These are phyloP conservation scores for Halophytophthora batemanensis DNA, from an alignment of 352 stramenopile genomes.

Conservation along the genomic window DNA sequence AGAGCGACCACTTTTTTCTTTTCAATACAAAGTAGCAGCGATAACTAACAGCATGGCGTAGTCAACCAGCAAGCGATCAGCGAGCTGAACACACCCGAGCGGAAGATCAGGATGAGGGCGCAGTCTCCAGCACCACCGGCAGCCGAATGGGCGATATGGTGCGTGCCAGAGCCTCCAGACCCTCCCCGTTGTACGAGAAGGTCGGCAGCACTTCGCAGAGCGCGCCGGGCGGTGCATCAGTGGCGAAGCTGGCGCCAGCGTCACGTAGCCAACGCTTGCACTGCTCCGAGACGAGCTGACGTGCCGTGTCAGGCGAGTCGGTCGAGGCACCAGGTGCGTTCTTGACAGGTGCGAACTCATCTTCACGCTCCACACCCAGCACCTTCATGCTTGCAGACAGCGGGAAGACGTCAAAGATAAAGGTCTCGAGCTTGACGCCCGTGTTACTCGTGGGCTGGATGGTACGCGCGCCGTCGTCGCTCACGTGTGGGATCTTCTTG, in stretches of 20 bases:
- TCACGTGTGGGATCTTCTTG: slow-evolving; percentile 92
- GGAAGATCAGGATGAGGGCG: neutral
- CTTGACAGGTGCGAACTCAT: slow-evolving; percentile 92
- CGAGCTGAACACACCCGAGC: too few relatives aligned
- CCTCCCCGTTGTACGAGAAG: slow-evolving; percentile 84
- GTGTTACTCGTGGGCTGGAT: slow-evolving; percentile 72
- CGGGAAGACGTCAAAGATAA: slow-evolving; percentile 97
- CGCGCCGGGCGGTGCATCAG: slow-evolving; percentile 19
- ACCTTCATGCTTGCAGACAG: slow-evolving; percentile 64
- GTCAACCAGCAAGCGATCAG: too few relatives aligned
- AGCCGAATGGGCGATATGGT: slow-evolving; percentile 43
- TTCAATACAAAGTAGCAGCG: too few relatives aligned
- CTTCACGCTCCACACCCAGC: slow-evolving; percentile 82
- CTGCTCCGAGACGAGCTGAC: slow-evolving; percentile 56
- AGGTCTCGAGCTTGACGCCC: slow-evolving; percentile 94
- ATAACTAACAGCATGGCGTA: too few relatives aligned
- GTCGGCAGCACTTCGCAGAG: slow-evolving; percentile 76
- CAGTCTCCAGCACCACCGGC: slow-evolving; percentile 24
- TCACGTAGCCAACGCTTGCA: slow-evolving; percentile 58
- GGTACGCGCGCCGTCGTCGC: slow-evolving; percentile 47
- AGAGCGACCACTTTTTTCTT: too few relatives aligned
- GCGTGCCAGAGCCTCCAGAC: slow-evolving; percentile 41
- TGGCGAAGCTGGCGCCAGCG: slow-evolving; percentile 40
- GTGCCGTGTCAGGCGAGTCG: slow-evolving; percentile 81
- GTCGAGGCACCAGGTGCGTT: slow-evolving; percentile 68